Conservation (phyloP, 805 yeast species). For the Cyberlindnera mississippiensis region DNA sequence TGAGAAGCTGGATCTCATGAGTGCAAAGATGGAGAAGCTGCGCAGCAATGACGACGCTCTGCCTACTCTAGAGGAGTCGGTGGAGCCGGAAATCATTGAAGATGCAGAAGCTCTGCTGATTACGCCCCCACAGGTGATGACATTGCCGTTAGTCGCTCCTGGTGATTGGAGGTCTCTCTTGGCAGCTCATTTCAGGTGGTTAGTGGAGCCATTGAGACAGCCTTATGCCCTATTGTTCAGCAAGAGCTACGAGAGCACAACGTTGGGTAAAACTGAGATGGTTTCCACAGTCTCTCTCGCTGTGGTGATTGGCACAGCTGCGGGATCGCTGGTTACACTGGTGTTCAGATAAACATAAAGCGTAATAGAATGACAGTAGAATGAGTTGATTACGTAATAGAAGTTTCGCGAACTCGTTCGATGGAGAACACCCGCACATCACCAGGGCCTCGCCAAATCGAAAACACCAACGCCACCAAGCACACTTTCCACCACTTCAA, state of each 20-base stretch:
- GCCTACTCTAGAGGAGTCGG: constrained; percentile 17
- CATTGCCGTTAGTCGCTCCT: constrained; percentile 15
- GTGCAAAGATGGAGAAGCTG: constrained; percentile 23
- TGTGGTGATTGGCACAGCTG: constrained; percentile 6
- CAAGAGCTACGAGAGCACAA: constrained; percentile 1
- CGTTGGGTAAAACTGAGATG: constrained; percentile 9
- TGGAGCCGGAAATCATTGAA: constrained; percentile 20
- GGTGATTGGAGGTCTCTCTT: background rate
- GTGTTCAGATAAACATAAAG: too few species aligned
- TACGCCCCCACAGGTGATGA: constrained; percentile 16
- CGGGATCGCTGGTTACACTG: constrained; percentile 11
- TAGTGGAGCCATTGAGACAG: constrained; percentile 9
- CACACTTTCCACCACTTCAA: background rate
- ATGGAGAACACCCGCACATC: constrained; percentile 2
- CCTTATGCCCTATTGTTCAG: constrained; percentile 16
- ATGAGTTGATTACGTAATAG: too few species aligned
- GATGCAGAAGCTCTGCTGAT: constrained; percentile 10
- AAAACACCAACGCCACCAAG: background rate
- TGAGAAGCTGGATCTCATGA: constrained; percentile 28
- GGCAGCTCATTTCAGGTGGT: background rate
- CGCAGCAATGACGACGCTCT: constrained; percentile 19
- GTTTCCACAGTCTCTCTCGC: constrained; percentile 10
- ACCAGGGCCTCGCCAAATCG: background rate
- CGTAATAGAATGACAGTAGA: too few species aligned
- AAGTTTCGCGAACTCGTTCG: too few species aligned